These are phyloP conservation scores for Skeletonema marinoi DNA, from an alignment of 108 stramenopile species.

Conservation along the genomic window DNA sequence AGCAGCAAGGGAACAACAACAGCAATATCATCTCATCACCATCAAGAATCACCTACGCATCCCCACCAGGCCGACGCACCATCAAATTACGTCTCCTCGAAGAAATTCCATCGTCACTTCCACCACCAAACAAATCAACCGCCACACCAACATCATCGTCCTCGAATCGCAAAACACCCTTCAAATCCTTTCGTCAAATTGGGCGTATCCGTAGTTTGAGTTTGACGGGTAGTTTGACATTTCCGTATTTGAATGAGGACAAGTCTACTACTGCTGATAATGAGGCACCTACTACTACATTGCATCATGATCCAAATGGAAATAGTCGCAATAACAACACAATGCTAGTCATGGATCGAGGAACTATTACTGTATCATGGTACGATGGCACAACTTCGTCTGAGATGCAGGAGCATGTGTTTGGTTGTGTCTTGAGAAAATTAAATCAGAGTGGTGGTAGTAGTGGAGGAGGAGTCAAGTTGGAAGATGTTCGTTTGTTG, in stretches of 20 bases:
- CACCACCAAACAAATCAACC: background rate
- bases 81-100: constrained; percentile 12
- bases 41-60: constrained; percentile 7
- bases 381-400: constrained; percentile 75
- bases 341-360: constrained; percentile 47
- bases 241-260: background rate
- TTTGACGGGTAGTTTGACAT: background rate
- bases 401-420: constrained; percentile 80
- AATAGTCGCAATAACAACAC: background rate
- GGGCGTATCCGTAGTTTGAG: constrained; percentile 19
- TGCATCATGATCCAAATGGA: background rate
- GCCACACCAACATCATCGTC: background rate
- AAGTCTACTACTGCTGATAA: background rate
- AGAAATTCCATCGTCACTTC: background rate
- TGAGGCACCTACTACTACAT: background rate
- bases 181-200: background rate
- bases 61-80: constrained; percentile 3
- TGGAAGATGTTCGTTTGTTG: constrained; percentile 67
- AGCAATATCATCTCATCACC: background rate
- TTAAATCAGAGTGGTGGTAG: constrained; percentile 5
- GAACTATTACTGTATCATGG: constrained; percentile 76
- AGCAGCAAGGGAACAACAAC: background rate
- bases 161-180: constrained; percentile 3
- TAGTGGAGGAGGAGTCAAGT: constrained; percentile 35
- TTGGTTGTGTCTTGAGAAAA: constrained; percentile 54